Percentiles rank a stretch among this genome's conserved stretches.
Conservation (phyloP, 2,329 filamentous ascomycete species). For the Zasmidium cellare region DNA sequence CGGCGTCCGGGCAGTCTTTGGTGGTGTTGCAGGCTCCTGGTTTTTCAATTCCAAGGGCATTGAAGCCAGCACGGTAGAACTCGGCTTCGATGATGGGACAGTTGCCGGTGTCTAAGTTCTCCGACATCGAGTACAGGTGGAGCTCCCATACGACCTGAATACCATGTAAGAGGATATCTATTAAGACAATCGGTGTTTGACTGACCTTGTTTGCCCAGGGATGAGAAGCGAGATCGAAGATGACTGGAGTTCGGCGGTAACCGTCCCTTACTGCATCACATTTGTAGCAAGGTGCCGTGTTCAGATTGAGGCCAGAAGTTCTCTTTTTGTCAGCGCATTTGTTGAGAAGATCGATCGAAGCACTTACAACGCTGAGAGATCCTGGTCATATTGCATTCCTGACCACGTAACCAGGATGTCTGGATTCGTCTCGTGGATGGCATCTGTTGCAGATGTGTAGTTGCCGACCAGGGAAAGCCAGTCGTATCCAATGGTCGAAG, state of each 20-base stretch:
- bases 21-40: slow-evolving; percentile 39
- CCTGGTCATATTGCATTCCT: slow-evolving; percentile 28
- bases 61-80: slow-evolving; percentile 54
- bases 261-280: slow-evolving; percentile 45
- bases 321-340: not conserved
- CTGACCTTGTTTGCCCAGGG: slow-evolving; percentile 47
- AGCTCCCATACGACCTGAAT: slow-evolving; percentile 45
- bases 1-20: slow-evolving; percentile 35
- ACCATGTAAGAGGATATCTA: not conserved
- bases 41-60: slow-evolving; percentile 42
- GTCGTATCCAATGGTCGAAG: slow-evolving; percentile 23
- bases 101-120: slow-evolving; percentile 41
- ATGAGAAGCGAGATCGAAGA: slow-evolving; percentile 49
- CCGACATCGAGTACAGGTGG: slow-evolving; percentile 43
- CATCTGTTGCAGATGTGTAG: slow-evolving; percentile 25
- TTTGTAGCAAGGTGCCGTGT: slow-evolving; percentile 42
- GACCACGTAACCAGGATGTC: slow-evolving; percentile 27
- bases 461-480: slow-evolving; percentile 28
- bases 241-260: slow-evolving; percentile 43
- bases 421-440: slow-evolving; percentile 25
- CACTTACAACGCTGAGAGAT: slow-evolving; percentile 27
- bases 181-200: not conserved
- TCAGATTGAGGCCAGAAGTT: slow-evolving; percentile 37
- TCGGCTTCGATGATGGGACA: slow-evolving; percentile 51
- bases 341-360: not conserved